These are phyloP conservation scores for Gynandropsis gynandra DNA, from an alignment of 345 rosid species.

Conservation along the genomic window DNA sequence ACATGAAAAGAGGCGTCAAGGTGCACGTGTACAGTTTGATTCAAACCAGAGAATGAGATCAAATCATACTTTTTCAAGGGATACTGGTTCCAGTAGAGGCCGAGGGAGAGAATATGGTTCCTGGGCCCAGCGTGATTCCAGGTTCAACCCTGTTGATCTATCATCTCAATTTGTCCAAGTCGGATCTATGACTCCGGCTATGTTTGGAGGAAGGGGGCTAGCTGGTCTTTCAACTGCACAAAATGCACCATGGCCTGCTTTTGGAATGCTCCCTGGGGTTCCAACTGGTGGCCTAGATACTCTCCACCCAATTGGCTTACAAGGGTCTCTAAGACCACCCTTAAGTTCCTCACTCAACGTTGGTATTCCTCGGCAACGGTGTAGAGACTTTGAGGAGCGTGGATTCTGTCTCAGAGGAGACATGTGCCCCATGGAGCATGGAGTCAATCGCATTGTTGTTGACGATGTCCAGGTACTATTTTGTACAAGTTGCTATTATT, in stretches of 20 bases:
- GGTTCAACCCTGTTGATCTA: constrained; percentile 42
- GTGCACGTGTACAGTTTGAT: constrained; percentile 48
- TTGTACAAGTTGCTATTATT: neutral
- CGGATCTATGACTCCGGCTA: constrained; percentile 36
- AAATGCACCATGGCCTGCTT: constrained; percentile 50
- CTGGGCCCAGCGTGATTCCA: constrained; percentile 57
- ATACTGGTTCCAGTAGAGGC: constrained; percentile 65
- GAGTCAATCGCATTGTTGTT: constrained; percentile 91
- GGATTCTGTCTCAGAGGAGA: constrained; percentile 98
- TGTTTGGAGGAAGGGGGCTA: constrained; percentile 58
- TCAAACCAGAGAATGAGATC: constrained; percentile 51
- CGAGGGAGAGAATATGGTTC: constrained; percentile 74
- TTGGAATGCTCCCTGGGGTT: constrained; percentile 56
- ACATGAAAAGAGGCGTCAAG: constrained; percentile 55
- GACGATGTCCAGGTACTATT: constrained; percentile 90
- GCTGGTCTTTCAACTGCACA: constrained; percentile 44
- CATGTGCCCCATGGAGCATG: constrained; percentile 99
- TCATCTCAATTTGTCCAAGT: constrained; percentile 54
- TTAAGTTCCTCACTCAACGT: constrained; percentile 51
- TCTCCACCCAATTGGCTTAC: constrained; percentile 62
- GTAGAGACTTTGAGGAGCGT: constrained; percentile 98
- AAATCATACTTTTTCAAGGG: constrained; percentile 54
- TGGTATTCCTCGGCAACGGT: constrained; percentile 73
- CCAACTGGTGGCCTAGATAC: constrained; percentile 58
- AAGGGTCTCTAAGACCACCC: constrained; percentile 62